phyloP scores from a whole-genome alignment of 2,329 filamentous ascomycete genomes.

The Fragosphaeria purpurea region DNA sequence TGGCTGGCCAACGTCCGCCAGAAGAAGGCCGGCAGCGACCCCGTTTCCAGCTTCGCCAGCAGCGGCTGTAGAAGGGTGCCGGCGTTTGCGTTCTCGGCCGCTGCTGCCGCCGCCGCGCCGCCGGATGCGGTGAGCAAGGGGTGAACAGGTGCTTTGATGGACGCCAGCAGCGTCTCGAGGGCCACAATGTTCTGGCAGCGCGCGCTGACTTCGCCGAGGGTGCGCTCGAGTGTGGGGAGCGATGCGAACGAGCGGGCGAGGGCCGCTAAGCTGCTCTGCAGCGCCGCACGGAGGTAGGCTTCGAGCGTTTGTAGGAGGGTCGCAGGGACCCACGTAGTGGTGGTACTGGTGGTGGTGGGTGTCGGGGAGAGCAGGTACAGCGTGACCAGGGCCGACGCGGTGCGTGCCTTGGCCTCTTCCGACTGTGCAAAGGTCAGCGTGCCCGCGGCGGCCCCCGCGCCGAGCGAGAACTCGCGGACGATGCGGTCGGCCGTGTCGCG shows the following conservation, averaged over 20 bases:
- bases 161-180: slow-evolving; percentile 65
- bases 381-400: slow-evolving; percentile 63
- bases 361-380: slow-evolving; percentile 75
- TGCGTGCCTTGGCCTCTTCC: slow-evolving; percentile 68
- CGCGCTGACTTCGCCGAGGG: slow-evolving; percentile 69
- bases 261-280: slow-evolving; percentile 68
- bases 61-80: slow-evolving; percentile 59
- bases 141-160: slow-evolving; percentile 57
- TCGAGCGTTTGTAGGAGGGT: slow-evolving; percentile 70
- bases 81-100: slow-evolving; percentile 21
- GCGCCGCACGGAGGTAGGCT: slow-evolving; percentile 67
- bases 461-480: slow-evolving; percentile 75
- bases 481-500: slow-evolving; percentile 65
- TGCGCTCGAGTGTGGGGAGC: slow-evolving; percentile 71
- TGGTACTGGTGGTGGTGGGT: slow-evolving; percentile 32
- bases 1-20: slow-evolving; percentile 81
- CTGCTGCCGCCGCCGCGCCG: not conserved
- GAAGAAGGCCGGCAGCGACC: slow-evolving; percentile 81
- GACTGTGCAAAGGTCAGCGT: slow-evolving; percentile 48
- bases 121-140: slow-evolving; percentile 40
- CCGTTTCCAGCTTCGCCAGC: slow-evolving; percentile 71
- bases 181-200: slow-evolving; percentile 89
- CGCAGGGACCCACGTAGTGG: slow-evolving; percentile 51
- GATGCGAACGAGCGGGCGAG: slow-evolving; percentile 68
- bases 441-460: slow-evolving; percentile 26